Evolutionary conservation across 2,329 filamentous ascomycete genomes (phyloP).

Genomic region (Nannizzia gypsea): DNA sequence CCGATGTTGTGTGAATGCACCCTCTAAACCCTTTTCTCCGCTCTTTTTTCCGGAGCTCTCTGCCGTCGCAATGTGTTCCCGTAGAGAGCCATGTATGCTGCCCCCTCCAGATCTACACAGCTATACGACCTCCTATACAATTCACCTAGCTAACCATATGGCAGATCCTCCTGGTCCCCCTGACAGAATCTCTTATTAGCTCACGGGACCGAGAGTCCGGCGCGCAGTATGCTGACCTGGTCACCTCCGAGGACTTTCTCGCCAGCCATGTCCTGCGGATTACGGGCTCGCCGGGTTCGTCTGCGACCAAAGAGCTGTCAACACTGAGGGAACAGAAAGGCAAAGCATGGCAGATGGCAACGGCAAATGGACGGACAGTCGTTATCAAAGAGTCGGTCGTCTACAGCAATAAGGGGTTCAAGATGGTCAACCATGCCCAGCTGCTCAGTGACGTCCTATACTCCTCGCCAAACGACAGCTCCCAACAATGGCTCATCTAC

Average conservation of each 20-base stretch:
- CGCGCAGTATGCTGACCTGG: conserved; percentile 63
- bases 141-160: conserved; percentile 8
- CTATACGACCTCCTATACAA: background rate
- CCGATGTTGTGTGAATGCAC: conserved; percentile 64
- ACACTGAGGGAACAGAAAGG: conserved; percentile 75
- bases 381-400: conserved; percentile 87
- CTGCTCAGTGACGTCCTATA: conserved; percentile 73
- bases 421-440: conserved; percentile 77
- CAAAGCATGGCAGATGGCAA: conserved; percentile 89
- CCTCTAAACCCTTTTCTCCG: conserved; percentile 96
- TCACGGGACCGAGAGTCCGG: conserved; percentile 79
- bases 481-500: conserved; percentile 90
- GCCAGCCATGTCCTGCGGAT: conserved; percentile 92
- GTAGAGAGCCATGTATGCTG: conserved; percentile 65
- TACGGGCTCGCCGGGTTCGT: conserved; percentile 40
- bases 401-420: conserved; percentile 98
- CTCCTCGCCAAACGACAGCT: conserved; percentile 79
- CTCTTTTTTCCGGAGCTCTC: conserved; percentile 95
- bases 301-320: conserved; percentile 42
- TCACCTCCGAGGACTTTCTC: conserved; percentile 85
- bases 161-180: conserved; percentile 77
- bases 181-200: conserved; percentile 80
- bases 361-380: conserved; percentile 81
- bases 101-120: background rate
- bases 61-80: conserved; percentile 82